Percentiles rank a stretch among this genome's conserved stretches.
Evolutionary conservation across 225 moss, liverwort and hornwort species (phyloP).

Genomic region (Lunularia cruciata): DNA sequence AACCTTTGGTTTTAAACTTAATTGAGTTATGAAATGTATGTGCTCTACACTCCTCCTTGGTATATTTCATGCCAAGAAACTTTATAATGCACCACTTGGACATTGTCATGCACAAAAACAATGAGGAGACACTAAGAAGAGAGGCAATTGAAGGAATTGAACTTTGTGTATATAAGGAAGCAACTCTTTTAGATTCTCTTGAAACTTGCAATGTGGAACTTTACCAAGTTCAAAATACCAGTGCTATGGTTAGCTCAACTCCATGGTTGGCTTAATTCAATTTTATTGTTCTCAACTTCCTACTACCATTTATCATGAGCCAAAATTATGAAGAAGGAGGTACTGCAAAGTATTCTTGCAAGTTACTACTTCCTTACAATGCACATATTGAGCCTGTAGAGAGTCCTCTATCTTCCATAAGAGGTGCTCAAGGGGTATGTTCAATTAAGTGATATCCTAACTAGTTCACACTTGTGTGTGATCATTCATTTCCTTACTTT

Average conservation of each 20-base stretch:
- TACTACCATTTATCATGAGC: conserved; percentile 91
- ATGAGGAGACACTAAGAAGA: conserved; percentile 92
- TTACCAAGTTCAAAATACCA: conserved; percentile 93
- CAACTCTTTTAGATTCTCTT: conserved; percentile 71
- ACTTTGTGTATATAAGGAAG: conserved; percentile 76
- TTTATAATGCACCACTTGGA: no score
- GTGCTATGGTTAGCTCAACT: conserved; percentile 99
- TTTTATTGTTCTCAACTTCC: conserved; percentile 99
- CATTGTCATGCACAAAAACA: no score
- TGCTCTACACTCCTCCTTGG: no score
- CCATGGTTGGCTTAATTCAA: conserved; percentile 94
- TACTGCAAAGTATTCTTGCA: conserved; percentile 80
- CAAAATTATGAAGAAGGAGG: conserved; percentile 82
- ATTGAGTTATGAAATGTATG: no score
- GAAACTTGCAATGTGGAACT: conserved; percentile 88
- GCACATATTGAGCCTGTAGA: conserved; percentile 91
- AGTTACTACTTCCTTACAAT: conserved; percentile 94
- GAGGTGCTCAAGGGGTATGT: conserved; percentile 91
- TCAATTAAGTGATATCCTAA: background rate
- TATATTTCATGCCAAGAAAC: no score
- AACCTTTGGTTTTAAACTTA: no score
- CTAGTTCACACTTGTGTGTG: no score
- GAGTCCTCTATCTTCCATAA: conserved; percentile 78
- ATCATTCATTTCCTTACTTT: background rate
- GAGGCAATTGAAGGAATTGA: conserved; percentile 99